Evolutionary conservation across 441 rosid species (phyloP), one percentile per base, ranked within the genome.

Genomic region (Macaranga tanarius): DNA sequence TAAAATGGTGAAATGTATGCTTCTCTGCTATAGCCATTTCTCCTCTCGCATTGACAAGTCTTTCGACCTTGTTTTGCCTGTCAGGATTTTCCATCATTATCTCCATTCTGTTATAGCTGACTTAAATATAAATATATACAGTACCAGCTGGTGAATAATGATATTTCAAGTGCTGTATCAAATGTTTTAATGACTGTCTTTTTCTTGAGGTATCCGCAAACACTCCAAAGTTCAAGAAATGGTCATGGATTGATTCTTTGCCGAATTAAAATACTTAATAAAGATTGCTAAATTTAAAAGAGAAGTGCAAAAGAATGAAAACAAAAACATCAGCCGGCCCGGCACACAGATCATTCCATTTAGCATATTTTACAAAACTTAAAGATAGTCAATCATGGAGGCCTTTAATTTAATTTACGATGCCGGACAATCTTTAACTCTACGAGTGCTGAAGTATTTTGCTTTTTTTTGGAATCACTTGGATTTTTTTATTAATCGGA

Each of bases 1-100:
- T 88, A 23, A 85, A 80, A 84, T 88, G 92, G 54, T 54, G 71
- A 22, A 74, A 51, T 1, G 22, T 23, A 6, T 13, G 61, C 40
- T 73, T 80, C 58, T 71, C 65, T 26, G 45, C 10, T 52, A 12
- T 25, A 31, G 62, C 62, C 75, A 72, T 80, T 12, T n/a, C 64
- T 52, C 13, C 23, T 23, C 50, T 25, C 40, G 38, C 12, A 9
- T 15, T 10, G 22, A 7, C 1, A 9, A 28, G n/a, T n/a, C 15
- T 4, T 31, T 25, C 2, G 2, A 42, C 47, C 47, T 7, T 42
- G 47, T 42, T 7, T 42, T 42, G 5, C 45, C 59, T 31, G 17
- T 31, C 71, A 8, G 7, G 15, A 20, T 1, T 19, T 45, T 67
- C 44, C 25, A 11, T 67, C 10, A 9, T 3, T 45, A 61, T 52